Conservation (phyloP, 2,329 filamentous ascomycete genomes). For the Nothophoma quercina region DNA sequence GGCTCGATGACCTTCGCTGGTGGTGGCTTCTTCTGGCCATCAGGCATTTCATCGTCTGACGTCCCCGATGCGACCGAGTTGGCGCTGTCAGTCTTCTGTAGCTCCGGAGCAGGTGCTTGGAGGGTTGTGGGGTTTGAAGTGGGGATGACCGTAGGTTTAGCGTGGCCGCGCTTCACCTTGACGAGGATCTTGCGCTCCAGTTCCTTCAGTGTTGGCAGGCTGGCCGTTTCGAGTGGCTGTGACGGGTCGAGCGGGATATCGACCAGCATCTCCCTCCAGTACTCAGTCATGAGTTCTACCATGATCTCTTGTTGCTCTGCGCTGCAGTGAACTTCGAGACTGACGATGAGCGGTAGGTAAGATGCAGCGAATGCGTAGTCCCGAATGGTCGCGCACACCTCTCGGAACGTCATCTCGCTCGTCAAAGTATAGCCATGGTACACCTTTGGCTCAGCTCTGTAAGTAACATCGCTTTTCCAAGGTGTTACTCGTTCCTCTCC, state of each 20-base stretch:
- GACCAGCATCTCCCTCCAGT: slow-evolving; percentile 79
- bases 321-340: slow-evolving; percentile 87
- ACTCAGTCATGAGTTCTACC: slow-evolving; percentile 91
- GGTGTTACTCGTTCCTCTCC: slow-evolving; percentile 32
- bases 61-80: slow-evolving; percentile 33
- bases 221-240: slow-evolving; percentile 60
- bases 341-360: slow-evolving; percentile 85
- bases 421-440: slow-evolving; percentile 86
- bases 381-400: slow-evolving; percentile 81
- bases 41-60: slow-evolving; percentile 47
- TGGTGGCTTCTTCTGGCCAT: slow-evolving; percentile 60
- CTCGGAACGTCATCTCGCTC: slow-evolving; percentile 82
- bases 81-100: slow-evolving; percentile 33
- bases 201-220: slow-evolving; percentile 69
- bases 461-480: slow-evolving; percentile 42
- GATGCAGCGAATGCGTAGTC: slow-evolving; percentile 78
- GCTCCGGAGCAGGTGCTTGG: slow-evolving; percentile 33
- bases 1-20: slow-evolving; percentile 70
- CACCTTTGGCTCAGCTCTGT: slow-evolving; percentile 73
- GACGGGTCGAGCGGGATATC: slow-evolving; percentile 59
- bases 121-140: slow-evolving; percentile 40
- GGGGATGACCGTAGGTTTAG: slow-evolving; percentile 36
- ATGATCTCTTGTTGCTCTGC: slow-evolving; percentile 86
- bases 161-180: slow-evolving; percentile 58
- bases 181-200: slow-evolving; percentile 77